phyloP scores from a whole-genome alignment of 1,284 basidiomycete genomes.

The Cryptococcus floricola region DNA sequence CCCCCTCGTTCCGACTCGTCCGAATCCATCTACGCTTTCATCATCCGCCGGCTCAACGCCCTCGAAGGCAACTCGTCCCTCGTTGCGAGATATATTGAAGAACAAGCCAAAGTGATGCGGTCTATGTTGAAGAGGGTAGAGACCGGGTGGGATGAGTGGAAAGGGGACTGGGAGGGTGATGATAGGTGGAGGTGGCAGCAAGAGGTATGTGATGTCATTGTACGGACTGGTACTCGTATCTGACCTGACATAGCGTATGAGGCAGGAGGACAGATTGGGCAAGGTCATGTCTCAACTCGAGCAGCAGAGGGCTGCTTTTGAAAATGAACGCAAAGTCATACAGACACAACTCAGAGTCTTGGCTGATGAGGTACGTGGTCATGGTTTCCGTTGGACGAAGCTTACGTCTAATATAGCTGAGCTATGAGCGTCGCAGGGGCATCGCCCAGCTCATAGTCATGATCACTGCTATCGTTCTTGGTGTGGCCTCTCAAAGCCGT shows the following conservation, averaged over 20 bases:
- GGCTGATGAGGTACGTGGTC: constrained; percentile 31
- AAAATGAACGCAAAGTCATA: constrained; percentile 32
- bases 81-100: constrained; percentile 82
- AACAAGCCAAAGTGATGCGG: constrained; percentile 74
- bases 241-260: constrained; percentile 26
- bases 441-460: constrained; percentile 42
- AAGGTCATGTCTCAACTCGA: constrained; percentile 38
- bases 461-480: constrained; percentile 34
- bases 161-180: constrained; percentile 23
- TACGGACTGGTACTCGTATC: background rate
- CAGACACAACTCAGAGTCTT: constrained; percentile 32
- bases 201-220: constrained; percentile 23
- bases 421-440: constrained; percentile 40
- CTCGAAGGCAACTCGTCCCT: constrained; percentile 87
- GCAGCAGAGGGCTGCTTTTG: constrained; percentile 31
- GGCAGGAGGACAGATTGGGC: constrained; percentile 42
- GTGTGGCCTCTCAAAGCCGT: constrained; percentile 27
- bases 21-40: constrained; percentile 95
- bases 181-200: constrained; percentile 27
- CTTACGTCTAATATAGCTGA: constrained; percentile 15
- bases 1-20: constrained; percentile 55
- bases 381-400: background rate
- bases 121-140: constrained; percentile 72
- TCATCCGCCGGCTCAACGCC: constrained; percentile 83
- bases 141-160: constrained; percentile 42